Evolutionary conservation across 805 yeast species (phyloP).

Genomic region (Starmera caribaea): DNA sequence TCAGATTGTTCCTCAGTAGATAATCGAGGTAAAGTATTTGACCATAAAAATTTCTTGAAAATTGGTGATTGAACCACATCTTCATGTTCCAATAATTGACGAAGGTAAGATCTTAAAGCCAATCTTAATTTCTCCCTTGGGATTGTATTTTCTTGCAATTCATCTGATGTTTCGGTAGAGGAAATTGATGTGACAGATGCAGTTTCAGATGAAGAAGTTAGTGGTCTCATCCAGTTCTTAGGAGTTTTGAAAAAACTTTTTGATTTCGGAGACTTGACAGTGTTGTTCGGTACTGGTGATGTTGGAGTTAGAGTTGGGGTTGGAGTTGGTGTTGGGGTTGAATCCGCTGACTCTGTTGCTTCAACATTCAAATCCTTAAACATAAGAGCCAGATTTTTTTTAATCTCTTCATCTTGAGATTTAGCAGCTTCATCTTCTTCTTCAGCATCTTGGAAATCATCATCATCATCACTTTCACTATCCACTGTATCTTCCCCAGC

Average conservation of each 20-base stretch:
- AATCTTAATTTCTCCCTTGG: slow-evolving; percentile 72
- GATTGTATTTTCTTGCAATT: slow-evolving; percentile 21
- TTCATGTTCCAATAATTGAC: slow-evolving; percentile 39
- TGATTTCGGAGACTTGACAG: not conserved
- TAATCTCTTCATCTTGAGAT: slow-evolving; percentile 13
- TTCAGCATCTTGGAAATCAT: slow-evolving; percentile 10
- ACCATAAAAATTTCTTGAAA: slow-evolving; percentile 44
- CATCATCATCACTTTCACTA: slow-evolving; percentile 11
- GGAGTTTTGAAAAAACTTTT: not conserved
- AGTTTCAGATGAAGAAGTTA: slow-evolving; percentile 1
- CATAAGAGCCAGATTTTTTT: slow-evolving; percentile 10
- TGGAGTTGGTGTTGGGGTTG: slow-evolving; percentile 1
- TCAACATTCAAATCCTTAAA: slow-evolving; percentile 9
- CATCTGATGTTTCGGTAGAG: no score
- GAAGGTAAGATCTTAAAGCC: slow-evolving; percentile 66
- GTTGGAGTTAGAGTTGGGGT: slow-evolving; percentile 5
- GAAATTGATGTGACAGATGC: not conserved
- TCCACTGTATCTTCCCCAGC: slow-evolving; percentile 6
- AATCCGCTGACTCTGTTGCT: not conserved
- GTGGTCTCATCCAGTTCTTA: not conserved
- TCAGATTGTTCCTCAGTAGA: slow-evolving; percentile 41
- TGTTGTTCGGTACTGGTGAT: slow-evolving; percentile 1
- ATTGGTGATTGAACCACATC: slow-evolving; percentile 44
- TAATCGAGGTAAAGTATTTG: slow-evolving; percentile 27
- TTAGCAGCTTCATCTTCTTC: slow-evolving; percentile 7